phyloP scores from a whole-genome alignment of 352 stramenopile genomes.

The Discostella stelligera region DNA sequence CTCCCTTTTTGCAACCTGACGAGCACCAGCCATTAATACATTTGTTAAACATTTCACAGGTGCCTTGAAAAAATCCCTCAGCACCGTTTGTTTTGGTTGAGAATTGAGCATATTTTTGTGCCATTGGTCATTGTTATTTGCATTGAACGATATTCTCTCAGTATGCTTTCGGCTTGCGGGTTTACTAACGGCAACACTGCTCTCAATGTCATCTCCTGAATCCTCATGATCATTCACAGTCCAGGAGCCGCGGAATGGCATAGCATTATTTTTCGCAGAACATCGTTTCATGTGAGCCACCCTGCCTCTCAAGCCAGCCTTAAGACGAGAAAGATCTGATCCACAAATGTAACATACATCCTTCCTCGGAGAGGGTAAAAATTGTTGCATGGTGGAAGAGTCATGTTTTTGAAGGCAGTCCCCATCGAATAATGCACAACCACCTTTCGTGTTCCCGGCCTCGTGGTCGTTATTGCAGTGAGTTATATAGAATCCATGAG shows the following conservation, averaged over 20 bases:
- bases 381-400: neutral
- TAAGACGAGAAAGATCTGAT: constrained; percentile 46
- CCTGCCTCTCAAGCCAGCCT: constrained; percentile 49
- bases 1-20: constrained; percentile 48
- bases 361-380: constrained; percentile 21
- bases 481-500: neutral
- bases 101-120: constrained; percentile 41
- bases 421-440: neutral
- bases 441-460: neutral
- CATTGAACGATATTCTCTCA: constrained; percentile 29
- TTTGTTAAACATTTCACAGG: constrained; percentile 60
- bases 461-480: neutral
- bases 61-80: constrained; percentile 51
- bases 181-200: constrained; percentile 8
- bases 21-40: constrained; percentile 65
- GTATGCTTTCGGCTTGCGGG: neutral
- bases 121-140: constrained; percentile 52
- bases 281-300: constrained; percentile 80
- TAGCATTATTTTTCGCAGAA: constrained; percentile 64
- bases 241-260: constrained; percentile 46
- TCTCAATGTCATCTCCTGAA: constrained; percentile 29
- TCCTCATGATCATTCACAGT: constrained; percentile 32
- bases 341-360: constrained; percentile 75
- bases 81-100: constrained; percentile 36
- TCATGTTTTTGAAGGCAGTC: neutral